Conservation (phyloP, 202 grass and related monocot genomes). For the Alloteropsis angusta region DNA sequence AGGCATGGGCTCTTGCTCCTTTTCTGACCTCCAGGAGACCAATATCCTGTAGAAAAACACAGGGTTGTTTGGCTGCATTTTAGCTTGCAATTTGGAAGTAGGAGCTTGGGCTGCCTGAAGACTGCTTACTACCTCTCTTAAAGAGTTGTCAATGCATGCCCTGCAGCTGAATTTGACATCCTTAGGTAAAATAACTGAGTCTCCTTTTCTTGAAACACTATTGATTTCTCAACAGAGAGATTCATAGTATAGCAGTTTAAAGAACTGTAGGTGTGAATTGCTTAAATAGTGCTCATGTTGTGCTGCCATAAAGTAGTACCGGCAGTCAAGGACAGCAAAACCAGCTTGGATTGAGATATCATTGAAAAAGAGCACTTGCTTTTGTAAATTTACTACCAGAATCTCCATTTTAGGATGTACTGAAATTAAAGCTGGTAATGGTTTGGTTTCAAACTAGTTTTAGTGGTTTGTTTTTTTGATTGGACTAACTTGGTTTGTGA, state of each 20-base stretch:
- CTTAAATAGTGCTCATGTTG: not conserved
- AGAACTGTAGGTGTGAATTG: not conserved
- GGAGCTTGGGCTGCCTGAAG: conserved; percentile 41
- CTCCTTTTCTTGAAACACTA: not conserved
- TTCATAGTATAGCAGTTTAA: not conserved
- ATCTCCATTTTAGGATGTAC: not conserved
- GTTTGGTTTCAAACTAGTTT: too few relatives aligned
- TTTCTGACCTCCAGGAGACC: conserved; percentile 28
- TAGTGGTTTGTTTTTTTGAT: too few relatives aligned
- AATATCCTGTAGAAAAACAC: conserved; percentile 41
- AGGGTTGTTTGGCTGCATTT: conserved; percentile 21
- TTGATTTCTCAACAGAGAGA: not conserved
- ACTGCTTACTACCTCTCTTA: conserved; percentile 29
- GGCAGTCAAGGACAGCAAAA: not conserved
- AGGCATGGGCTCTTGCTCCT: conserved; percentile 25
- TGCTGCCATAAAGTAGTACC: not conserved
- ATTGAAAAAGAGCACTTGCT: not conserved
- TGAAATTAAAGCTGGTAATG: too few relatives aligned
- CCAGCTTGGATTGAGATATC: not conserved
- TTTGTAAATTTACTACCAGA: conserved; percentile 4
- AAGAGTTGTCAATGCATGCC: conserved; percentile 22
- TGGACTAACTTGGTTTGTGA: too few relatives aligned
- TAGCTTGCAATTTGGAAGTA: conserved; percentile 40
- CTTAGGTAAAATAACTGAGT: not conserved
- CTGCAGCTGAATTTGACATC: conserved; percentile 25